phyloP scores from a whole-genome alignment of 306 rosid genomes.

The Arachis stenosperma region DNA sequence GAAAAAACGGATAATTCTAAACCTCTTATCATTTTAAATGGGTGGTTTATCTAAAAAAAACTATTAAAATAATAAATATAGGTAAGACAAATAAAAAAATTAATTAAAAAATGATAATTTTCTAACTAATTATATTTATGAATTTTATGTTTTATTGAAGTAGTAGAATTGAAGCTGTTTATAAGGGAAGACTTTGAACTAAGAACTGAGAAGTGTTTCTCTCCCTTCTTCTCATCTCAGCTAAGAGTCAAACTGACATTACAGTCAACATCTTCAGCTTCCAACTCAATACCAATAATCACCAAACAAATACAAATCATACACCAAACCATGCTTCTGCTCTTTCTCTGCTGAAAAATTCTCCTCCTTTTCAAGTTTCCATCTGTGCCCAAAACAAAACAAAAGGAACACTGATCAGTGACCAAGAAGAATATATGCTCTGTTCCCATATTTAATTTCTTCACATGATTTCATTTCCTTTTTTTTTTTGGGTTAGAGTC shows the following conservation, averaged over 20 bases:
- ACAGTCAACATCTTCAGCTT: constrained; percentile 16
- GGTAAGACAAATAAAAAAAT: too few species aligned
- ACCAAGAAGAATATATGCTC: background rate
- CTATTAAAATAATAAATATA: too few species aligned
- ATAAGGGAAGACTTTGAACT: background rate
- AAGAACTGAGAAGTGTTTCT: background rate
- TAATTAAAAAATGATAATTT: too few species aligned
- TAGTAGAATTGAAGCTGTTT: background rate
- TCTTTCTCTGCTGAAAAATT: background rate
- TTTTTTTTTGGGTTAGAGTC: constrained; percentile 8
- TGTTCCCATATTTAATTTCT: background rate
- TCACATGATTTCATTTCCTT: background rate
- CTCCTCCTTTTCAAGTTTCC: background rate
- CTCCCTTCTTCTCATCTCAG: constrained; percentile 8
- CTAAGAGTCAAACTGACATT: constrained; percentile 57
- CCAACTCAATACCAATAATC: background rate
- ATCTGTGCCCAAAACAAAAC: too few species aligned
- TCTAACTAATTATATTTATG: too few species aligned
- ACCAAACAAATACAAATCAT: background rate
- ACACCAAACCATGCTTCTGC: constrained; percentile 3
- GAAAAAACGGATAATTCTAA: too few species aligned
- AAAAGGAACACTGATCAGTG: constrained; percentile 1
- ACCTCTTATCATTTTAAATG: too few species aligned
- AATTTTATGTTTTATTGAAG: background rate
- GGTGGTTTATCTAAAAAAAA: too few species aligned